Evolutionary conservation across 495 filamentous ascomycete species (phyloP), one percentile per base, ranked within the genome.

Genomic region (Pyronema omphalodes): DNA sequence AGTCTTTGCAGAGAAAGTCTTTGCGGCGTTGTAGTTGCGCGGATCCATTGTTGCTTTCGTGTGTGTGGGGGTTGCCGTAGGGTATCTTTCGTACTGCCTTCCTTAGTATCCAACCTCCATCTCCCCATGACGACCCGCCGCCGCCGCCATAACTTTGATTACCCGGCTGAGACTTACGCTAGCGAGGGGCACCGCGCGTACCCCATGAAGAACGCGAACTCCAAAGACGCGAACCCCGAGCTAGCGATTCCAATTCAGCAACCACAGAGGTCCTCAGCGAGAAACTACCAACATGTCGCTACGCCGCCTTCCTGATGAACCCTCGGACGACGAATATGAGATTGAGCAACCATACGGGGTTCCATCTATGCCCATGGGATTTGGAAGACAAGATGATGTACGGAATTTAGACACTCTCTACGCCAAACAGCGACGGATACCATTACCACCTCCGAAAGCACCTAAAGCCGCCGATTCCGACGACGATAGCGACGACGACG

Each of bases 321-420:
- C 14, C 47, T 14, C 45, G 6, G 80, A 76, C 23, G 81, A 84
- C 49, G 82, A 88, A 53, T 68, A 72, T 47, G 64, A 69, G 54
- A 66, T 78, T 23, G 76, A 80, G 54, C 70, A 67, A 14, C 68
- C 72, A 12, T 57, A 58, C 12, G 58, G 78, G 17, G 68, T 72
- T 15, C 64, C 66, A 33, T 81, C 91, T 67, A 69, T 95, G 44
- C 89, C 88, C 1, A 73, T 77, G 0, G 78, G 86, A 8, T 98
- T 98, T 60, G 91, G 91, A 34, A 93, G 89, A 67, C 82, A 84
- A 63, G 70, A 76, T 34, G 80, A 76, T 61, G 74, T 78, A 51
- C 71, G 83, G 50, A 78, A 94, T 67, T 73, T 93, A 39, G 76
- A 79, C 41, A 76, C 79, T 44, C 87, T 94, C 67, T 79, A 95